Conservation (phyloP, 2,329 filamentous ascomycete species). For the Lasiodiplodia theobromae region DNA sequence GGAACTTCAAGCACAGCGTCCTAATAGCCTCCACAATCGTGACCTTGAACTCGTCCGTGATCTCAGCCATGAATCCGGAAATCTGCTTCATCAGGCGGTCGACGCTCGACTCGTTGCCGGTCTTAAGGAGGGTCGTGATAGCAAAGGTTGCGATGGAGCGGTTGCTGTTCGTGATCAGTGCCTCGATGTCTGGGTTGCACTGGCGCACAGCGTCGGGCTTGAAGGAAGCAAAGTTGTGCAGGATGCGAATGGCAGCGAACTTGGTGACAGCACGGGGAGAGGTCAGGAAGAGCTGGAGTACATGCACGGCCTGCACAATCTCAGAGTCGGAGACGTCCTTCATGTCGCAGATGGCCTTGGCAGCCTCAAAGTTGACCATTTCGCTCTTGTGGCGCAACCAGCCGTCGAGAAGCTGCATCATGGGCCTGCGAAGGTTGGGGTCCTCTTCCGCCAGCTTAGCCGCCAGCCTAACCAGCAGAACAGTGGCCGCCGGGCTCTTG, state of each 20-base stretch:
- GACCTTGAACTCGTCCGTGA: conserved; percentile 99
- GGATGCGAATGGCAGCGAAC: conserved; percentile 93
- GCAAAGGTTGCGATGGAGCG: conserved; percentile 97
- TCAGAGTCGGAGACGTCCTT: conserved; percentile 91
- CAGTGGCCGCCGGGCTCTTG: conserved; percentile 91
- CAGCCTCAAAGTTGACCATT: conserved; percentile 91
- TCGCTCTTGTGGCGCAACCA: conserved; percentile 99
- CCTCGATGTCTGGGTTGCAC: conserved; percentile 97
- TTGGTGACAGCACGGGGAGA: conserved; percentile 96
- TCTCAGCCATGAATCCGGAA: conserved; percentile 97
- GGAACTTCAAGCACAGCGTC: conserved; percentile 96
- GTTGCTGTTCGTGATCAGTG: conserved; percentile 95
- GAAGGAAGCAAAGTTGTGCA: conserved; percentile 96
- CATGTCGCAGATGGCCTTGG: conserved; percentile 96
- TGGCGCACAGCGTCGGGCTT: conserved; percentile 90
- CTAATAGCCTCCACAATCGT: conserved; percentile 99
- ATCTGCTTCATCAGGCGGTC: conserved; percentile 99
- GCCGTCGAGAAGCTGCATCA: conserved; percentile 95
- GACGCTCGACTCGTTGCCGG: conserved; percentile 95
- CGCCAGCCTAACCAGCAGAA: conserved; percentile 91
- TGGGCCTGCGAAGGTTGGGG: conserved; percentile 83
- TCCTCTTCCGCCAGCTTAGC: conserved; percentile 96
- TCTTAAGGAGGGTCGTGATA: conserved; percentile 97
- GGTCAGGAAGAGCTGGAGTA: conserved; percentile 94
- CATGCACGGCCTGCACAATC: conserved; percentile 89